Base-by-base conservation (phyloP, 2,329 filamentous ascomycete genomes). In the Chalaropsis ovoidea region DNA sequence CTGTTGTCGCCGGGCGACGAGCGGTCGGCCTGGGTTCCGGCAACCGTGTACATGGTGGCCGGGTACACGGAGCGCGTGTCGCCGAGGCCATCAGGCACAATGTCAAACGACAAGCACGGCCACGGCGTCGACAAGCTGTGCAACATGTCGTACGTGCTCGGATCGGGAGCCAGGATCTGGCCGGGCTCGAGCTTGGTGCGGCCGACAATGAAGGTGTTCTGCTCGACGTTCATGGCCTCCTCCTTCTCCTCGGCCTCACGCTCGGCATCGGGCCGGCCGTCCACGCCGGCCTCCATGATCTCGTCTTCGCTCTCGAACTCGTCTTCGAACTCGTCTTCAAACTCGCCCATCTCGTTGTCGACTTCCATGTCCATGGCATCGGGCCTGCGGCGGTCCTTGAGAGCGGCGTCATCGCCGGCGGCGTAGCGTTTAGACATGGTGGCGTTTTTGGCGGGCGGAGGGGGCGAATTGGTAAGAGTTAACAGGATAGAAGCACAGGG, bases 91-190 rank as follows among this genome's bases (percentile, higher is more conserved):
- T 99, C 94, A 71, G 82, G 86, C 69, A 99, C 77, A 68, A 99
- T 87, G 74, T 97, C 94, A 76, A 96, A 96, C 1, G 93, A 97
- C 17, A 99, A 82, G 74, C 94, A 99, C 2, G 94, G 94, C 94
- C 94, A 99, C 0, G 91, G 91, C 7, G 92, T 92, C 75, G 88
- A 94, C 69, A 99, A 83, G 68, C 86, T 90, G 80, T 99, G 94
- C 67, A 99, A 85, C 91, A 99, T 95, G 75, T 96, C 88, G 79
- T 99, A 99, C 5, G 93, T 93, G n/a, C 89, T 90, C 67, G 89
- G 81, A 76, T 99, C 94, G 15, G 94, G 93, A 2, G 91, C 86
- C 66, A 99, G 82, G 4, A 90, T 92, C 79, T 97, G 91, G 71
- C 91, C 93, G 13, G 90, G 86, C 69, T 90, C 90, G 69, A 97